Conservation (phyloP, 2,329 filamentous ascomycete species). For the Paraphaeosphaeria sporulosa region DNA sequence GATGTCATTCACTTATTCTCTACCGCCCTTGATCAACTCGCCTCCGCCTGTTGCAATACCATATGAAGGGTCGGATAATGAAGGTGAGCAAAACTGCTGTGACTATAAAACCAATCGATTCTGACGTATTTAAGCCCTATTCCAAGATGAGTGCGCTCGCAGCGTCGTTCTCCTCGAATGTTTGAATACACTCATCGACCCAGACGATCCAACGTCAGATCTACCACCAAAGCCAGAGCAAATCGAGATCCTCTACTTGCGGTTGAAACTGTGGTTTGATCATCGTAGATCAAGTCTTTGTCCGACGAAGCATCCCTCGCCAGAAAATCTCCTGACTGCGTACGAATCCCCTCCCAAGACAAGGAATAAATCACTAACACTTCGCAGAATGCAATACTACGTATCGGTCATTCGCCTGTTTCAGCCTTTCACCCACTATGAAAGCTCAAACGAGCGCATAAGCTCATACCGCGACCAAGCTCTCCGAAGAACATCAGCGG, state of each 20-base stretch:
- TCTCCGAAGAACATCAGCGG: constrained; percentile 21
- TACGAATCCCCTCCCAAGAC: constrained; percentile 20
- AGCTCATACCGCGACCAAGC: constrained; percentile 28
- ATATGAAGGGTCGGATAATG: constrained; percentile 25
- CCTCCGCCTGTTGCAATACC: constrained; percentile 35
- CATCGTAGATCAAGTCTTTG: constrained; percentile 24
- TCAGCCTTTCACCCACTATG: constrained; percentile 28
- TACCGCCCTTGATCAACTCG: constrained; percentile 29
- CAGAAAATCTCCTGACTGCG: constrained; percentile 37
- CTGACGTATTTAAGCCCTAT: constrained; percentile 26
- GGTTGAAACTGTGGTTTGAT: constrained; percentile 35
- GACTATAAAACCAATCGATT: constrained; percentile 14
- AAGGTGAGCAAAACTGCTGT: constrained; percentile 25
- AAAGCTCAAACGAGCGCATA: constrained; percentile 19
- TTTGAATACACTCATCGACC: constrained; percentile 22
- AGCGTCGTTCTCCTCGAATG: constrained; percentile 36
- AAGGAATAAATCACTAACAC: constrained; percentile 18
- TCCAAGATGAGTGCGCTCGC: constrained; percentile 37
- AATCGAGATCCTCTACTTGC: constrained; percentile 31
- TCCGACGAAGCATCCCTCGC: constrained; percentile 30
- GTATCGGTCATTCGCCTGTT: constrained; percentile 35
- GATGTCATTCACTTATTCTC: constrained; percentile 38
- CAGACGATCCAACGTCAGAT: constrained; percentile 13
- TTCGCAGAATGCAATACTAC: constrained; percentile 35
- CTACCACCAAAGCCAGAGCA: constrained; percentile 23